A percentile compares a stretch with the other conserved stretches of the same genome.
phyloP scores from a whole-genome alignment of 2,329 filamentous ascomycete species.

The Cercospora janseana region DNA sequence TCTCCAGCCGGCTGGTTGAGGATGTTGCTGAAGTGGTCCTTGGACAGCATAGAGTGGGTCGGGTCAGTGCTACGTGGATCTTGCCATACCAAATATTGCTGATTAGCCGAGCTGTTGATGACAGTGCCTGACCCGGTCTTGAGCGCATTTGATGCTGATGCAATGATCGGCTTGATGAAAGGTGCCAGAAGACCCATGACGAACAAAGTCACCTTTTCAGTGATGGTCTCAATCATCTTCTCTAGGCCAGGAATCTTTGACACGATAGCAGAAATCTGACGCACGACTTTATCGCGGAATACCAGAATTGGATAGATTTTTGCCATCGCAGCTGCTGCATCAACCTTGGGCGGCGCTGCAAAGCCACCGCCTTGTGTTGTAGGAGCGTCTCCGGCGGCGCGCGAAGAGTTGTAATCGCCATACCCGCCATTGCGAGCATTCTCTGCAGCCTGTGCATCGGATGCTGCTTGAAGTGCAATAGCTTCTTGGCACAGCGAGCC shows the following conservation, averaged over 20 bases:
- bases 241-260: constrained; percentile 91
- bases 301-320: constrained; percentile 92
- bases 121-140: constrained; percentile 80
- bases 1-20: constrained; percentile 51
- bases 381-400: constrained; percentile 17
- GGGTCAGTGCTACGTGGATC: constrained; percentile 50
- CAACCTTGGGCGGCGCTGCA: constrained; percentile 26
- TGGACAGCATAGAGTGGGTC: constrained; percentile 53
- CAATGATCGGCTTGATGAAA: constrained; percentile 89
- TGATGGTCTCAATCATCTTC: constrained; percentile 86
- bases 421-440: constrained; percentile 22
- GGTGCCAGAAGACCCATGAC: constrained; percentile 87
- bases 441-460: constrained; percentile 39
- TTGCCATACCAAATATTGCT: constrained; percentile 52
- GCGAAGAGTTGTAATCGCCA: constrained; percentile 23
- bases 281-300: constrained; percentile 92
- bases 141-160: constrained; percentile 75
- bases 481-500: constrained; percentile 49
- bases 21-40: constrained; percentile 54
- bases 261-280: constrained; percentile 78
- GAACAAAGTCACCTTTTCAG: constrained; percentile 88
- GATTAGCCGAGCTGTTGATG: constrained; percentile 52
- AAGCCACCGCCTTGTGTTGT: constrained; percentile 42
- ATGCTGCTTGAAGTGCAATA: constrained; percentile 45
- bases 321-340: constrained; percentile 38